Evolutionary conservation across 2,329 filamentous ascomycete species (phyloP), one percentile per base, ranked within the genome.

Genomic region (Penicillium sp.): DNA sequence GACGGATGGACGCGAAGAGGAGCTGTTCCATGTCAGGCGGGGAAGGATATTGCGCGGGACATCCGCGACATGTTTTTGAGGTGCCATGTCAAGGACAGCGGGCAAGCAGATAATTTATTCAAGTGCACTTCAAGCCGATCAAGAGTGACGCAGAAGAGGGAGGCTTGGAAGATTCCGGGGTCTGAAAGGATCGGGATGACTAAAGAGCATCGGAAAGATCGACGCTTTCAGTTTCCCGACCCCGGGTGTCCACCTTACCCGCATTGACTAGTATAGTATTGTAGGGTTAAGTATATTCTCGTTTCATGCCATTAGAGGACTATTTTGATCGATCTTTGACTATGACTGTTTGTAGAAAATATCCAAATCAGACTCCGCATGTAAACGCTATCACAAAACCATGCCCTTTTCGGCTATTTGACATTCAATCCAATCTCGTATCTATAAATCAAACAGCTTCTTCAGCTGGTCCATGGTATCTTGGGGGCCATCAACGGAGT

Each of bases 391-490:
- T 54, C 45, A 47, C 52, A 56, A 55, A 45, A 51, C 43, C 41
- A 49, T 51, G 24, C 24, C 33, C 35, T 32, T 32, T 44, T 44
- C 31, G 45, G 38, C 22, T 24, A 32, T 29, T 31, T n/a, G 39
- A 28, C 29, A 32, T 17, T 22, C 19, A 22, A 26, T 35, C 24
- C 17, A 22, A 45, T 22, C 33, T 34, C 29, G 3, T 28, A 41
- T 47, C 66, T 62, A 86, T 53, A 89, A 69, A 54, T 79, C 74
- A 65, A 97, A 95, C 45, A 93, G 61, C 76, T 93, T 82, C 77
- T 84, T 91, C 62, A 98, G 65, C 69, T 88, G 77, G 60, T 73
- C 79, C 63, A 86, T 82, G 40, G 90, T 96, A 64, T 97, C 88
- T 50, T 89, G 84, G 6, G 91, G 91, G 37, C 78, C 80, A 58